Conservation (phyloP, 306 rosid species). For the Potentilla sterilis region DNA sequence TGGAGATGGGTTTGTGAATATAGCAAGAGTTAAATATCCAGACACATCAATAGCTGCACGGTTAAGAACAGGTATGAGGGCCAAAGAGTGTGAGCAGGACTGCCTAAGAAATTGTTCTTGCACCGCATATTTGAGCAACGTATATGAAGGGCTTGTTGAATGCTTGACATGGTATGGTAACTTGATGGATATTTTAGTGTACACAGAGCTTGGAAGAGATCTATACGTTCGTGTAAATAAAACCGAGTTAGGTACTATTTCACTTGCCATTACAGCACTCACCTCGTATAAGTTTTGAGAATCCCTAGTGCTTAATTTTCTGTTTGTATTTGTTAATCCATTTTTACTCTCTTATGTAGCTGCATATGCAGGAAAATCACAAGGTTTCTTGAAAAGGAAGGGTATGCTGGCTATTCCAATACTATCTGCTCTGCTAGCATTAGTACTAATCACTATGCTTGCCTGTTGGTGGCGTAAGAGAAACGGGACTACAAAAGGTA, state of each 20-base stretch:
- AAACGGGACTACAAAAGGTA: constrained; percentile 7
- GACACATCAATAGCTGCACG: constrained; percentile 34
- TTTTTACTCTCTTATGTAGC: constrained; percentile 14
- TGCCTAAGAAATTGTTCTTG: constrained; percentile 56
- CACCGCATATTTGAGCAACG: constrained; percentile 32
- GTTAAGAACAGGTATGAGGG: constrained; percentile 16
- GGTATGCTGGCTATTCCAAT: neutral
- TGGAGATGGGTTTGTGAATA: constrained; percentile 52
- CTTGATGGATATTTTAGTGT: constrained; percentile 40
- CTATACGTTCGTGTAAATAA: constrained; percentile 43
- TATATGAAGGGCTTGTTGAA: constrained; percentile 29
- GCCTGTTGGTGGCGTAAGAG: constrained; percentile 11
- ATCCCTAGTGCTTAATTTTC: neutral
- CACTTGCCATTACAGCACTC: no score
- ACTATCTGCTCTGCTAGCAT: neutral
- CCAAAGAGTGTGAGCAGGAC: constrained; percentile 30
- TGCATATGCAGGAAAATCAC: neutral
- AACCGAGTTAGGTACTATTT: neutral
- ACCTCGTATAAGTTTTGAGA: neutral
- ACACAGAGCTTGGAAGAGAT: constrained; percentile 32
- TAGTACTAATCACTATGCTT: constrained; percentile 4
- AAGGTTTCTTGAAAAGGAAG: neutral
- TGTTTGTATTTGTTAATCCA: neutral
- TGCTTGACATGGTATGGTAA: constrained; percentile 49
- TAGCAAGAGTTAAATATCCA: constrained; percentile 42